Conservation (phyloP, 306 rosid species). For the Trichosanthes truncata region DNA sequence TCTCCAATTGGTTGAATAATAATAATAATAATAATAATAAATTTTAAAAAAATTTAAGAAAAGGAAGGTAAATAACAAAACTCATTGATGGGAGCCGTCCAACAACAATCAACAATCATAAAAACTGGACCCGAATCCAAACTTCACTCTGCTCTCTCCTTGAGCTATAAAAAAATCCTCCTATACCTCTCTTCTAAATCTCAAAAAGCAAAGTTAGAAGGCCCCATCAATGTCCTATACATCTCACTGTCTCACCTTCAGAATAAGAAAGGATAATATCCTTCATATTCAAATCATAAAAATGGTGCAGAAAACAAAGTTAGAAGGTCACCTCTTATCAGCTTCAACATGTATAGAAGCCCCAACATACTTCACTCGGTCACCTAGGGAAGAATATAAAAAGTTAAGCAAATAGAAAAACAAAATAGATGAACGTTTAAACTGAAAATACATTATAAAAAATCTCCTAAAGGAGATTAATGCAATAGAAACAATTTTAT, state of each 20-base stretch:
- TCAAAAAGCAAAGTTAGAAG: not conserved
- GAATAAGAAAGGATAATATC: not conserved
- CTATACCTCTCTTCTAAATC: not conserved
- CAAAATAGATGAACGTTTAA: not conserved
- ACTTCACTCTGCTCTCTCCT: not conserved
- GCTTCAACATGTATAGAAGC: constrained; percentile 42
- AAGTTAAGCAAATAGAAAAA: constrained; percentile 11
- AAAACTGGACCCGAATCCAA: not conserved
- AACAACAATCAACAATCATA: not conserved
- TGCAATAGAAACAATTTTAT: not conserved
- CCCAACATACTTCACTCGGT: constrained; percentile 86
- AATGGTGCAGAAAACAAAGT: constrained; percentile 9
- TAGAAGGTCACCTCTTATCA: constrained; percentile 55
- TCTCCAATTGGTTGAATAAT: not conserved
- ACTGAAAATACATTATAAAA: not conserved
- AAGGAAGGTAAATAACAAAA: not conserved
- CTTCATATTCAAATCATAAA: not conserved
- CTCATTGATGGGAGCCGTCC: not conserved
- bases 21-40: not conserved
- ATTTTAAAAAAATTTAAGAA: no score
- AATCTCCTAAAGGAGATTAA: not conserved
- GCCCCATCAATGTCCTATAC: not conserved
- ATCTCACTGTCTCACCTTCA: not conserved
- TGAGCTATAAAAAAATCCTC: not conserved
- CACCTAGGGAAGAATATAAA: constrained; percentile 42